Evolutionary conservation across 805 yeast species (phyloP), one percentile per base, ranked within the genome.

Genomic region (Allodekkera sacchari): DNA sequence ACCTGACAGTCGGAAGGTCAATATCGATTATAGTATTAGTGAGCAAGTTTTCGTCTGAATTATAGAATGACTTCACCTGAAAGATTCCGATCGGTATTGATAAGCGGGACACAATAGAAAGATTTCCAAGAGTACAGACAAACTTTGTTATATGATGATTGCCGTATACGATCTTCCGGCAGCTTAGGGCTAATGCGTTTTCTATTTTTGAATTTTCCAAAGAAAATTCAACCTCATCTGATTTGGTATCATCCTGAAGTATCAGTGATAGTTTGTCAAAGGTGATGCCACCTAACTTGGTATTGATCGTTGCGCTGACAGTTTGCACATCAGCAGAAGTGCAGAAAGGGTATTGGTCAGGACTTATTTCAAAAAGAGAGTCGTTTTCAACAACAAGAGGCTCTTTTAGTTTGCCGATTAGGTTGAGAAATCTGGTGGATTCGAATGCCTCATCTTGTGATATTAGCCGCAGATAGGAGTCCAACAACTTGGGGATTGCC

Each of bases 281-380:
- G 8, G 33, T 28, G 7, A 24, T 19, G 13, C 35, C 30, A 3
- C 31, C 34, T 4, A 48, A 28, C 24, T 44, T 44, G 33, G 65
- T 65, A 3, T 37, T 35, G 6, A 71, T 25, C 1, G 41, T 36
- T 4, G 71, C 36, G 7, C 50, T 55, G 3, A 74, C 36, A 23
- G 39, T 55, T 32, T 71, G 63, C 6, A 38, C 44, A 42, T 71
- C 71, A 17, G 34, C 53, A 5, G 44, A 43, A 10, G 43, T 51
- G 15, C 61, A 57, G 5, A 49, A 42, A 9, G 74, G 48, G 31
- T 47, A 57, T 0, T 73, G 69, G 4, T 39, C 35, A 3, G 72
- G 38, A 1, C 45, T 33, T 5, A 63, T 43, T 1, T 43, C 39
- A 34, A 72, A 66, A 30, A 71, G 45, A 2, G 50, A 48, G 4